A percentile compares a stretch with the other conserved stretches of the same genome.
Evolutionary conservation across 2,329 filamentous ascomycete genomes (phyloP).

Genomic region (Penicillium occitanis): DNA sequence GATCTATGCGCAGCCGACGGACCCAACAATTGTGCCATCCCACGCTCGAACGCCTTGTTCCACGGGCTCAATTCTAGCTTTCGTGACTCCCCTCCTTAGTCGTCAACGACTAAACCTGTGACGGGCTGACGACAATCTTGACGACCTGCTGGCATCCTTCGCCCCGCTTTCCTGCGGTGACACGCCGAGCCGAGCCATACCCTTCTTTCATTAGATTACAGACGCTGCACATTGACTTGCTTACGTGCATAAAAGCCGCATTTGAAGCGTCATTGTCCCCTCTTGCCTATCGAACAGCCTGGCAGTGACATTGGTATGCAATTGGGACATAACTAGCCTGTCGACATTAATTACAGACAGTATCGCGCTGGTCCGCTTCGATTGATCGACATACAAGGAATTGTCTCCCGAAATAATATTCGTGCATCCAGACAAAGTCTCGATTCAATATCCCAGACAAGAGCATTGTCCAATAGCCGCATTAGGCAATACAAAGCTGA

Average conservation of each 20-base stretch:
- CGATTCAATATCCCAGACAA: neutral
- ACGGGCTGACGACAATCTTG: conserved; percentile 9
- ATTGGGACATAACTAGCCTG: conserved; percentile 5
- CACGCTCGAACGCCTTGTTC: conserved; percentile 6
- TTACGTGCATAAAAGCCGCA: conserved; percentile 25
- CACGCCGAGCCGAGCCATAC: conserved; percentile 15
- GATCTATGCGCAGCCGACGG: neutral
- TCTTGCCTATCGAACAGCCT: conserved; percentile 5
- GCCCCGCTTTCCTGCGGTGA: conserved; percentile 15
- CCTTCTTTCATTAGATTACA: conserved; percentile 10
- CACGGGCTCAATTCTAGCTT: neutral
- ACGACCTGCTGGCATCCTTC: conserved; percentile 4
- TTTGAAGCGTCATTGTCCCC: conserved; percentile 20
- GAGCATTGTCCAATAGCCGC: neutral
- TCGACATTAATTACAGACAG: conserved; percentile 20
- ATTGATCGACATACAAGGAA: conserved; percentile 23
- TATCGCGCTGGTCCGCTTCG: conserved; percentile 21
- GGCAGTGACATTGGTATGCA: conserved; percentile 1
- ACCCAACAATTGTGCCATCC: conserved; percentile 5
- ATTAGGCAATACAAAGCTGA: neutral
- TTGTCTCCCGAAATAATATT: conserved; percentile 7
- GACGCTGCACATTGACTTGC: conserved; percentile 20
- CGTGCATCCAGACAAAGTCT: neutral
- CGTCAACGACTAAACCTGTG: neutral
- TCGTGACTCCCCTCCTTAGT: neutral